These are phyloP conservation scores for Calycina herbarum DNA, from an alignment of 2,329 filamentous ascomycete genomes.

Conservation along the genomic window DNA sequence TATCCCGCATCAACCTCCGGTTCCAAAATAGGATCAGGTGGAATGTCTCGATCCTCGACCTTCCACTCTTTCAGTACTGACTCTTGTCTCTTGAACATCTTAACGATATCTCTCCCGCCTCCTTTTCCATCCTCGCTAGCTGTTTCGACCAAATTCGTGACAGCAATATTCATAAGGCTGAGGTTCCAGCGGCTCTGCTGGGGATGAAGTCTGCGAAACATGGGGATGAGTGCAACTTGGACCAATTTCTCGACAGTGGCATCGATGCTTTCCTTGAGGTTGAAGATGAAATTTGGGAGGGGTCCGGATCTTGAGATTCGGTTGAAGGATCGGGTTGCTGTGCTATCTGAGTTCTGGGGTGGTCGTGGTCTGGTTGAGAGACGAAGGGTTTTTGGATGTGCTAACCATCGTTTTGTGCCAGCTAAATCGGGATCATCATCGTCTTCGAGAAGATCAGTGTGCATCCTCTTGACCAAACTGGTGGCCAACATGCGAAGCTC, in stretches of 20 bases:
- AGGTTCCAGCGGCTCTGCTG: conserved; percentile 70
- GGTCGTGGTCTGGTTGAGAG: conserved; percentile 71
- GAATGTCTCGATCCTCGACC: conserved; percentile 47
- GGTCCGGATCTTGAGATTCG: conserved; percentile 75
- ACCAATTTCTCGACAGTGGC: conserved; percentile 68
- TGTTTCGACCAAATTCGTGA: conserved; percentile 74
- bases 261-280: conserved; percentile 56
- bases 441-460: conserved; percentile 65
- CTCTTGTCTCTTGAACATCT: conserved; percentile 80
- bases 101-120: conserved; percentile 73
- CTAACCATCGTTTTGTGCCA: conserved; percentile 62
- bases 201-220: conserved; percentile 74
- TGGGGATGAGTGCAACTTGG: conserved; percentile 63
- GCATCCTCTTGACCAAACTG: conserved; percentile 77
- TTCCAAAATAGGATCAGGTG: conserved; percentile 28
- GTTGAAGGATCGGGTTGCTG: conserved; percentile 58
- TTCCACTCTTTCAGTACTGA: conserved; percentile 67
- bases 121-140: conserved; percentile 47
- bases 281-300: conserved; percentile 74
- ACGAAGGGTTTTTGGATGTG: conserved; percentile 77
- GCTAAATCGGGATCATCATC: conserved; percentile 24
- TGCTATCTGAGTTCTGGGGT: conserved; percentile 52
- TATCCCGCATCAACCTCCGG: conserved; percentile 32
- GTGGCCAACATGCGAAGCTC: conserved; percentile 68
- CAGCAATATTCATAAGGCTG: conserved; percentile 82